Base-by-base conservation (phyloP, 2,329 filamentous ascomycete genomes). In the Metarhizium rileyi region DNA sequence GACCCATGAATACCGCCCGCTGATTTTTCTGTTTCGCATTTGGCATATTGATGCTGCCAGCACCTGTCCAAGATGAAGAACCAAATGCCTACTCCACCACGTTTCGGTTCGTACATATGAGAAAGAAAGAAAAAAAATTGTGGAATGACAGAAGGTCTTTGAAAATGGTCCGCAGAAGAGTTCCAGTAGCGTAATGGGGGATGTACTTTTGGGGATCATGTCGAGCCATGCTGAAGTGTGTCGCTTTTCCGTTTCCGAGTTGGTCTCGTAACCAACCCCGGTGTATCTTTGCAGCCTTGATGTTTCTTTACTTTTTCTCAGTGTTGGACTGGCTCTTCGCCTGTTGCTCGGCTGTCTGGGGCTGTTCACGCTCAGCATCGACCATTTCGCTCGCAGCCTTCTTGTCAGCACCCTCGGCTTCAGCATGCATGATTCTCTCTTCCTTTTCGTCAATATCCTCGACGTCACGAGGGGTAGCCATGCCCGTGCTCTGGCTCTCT, bases 391-490 rank as follows among this genome's bases (percentile, higher is more conserved):
- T 63, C 6, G 73, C 74, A 55, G 77, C 73, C 46, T 68, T 70
- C 58, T 73, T 71, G 50, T 74, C 69, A 12, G 71, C 61, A 35
- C 67, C 72, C 50, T 70, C 67, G 35, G 72, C 70, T 26, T 75
- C 72, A 7, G 80, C 78, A 2, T 72, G 66, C 25, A 72, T 65
- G 49, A 75, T 68, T 52, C 83, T 78, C 65, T 89, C 86, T 56
- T 95, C 89, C 72, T 91, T 90, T 68, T 97, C 93, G 61, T 97
- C 91, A 59, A 97, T 97, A 64, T 97, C 80, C 54, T 95, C 88
- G 27, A 83, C 81, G 60, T 97, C 93, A 63, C 90, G 87, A 1
- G 87, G 87, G 8, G 84, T 84, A 14, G 84, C 77, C 46, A 86
- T 77, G 12, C 87, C 87, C 38, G 80, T 81, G 61, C 83, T 83